A percentile compares a stretch with the other conserved stretches of the same genome.
These are phyloP conservation scores for Macadamia integrifolia DNA, from an alignment of 164 flowering plant genomes.

Conservation along the genomic window DNA sequence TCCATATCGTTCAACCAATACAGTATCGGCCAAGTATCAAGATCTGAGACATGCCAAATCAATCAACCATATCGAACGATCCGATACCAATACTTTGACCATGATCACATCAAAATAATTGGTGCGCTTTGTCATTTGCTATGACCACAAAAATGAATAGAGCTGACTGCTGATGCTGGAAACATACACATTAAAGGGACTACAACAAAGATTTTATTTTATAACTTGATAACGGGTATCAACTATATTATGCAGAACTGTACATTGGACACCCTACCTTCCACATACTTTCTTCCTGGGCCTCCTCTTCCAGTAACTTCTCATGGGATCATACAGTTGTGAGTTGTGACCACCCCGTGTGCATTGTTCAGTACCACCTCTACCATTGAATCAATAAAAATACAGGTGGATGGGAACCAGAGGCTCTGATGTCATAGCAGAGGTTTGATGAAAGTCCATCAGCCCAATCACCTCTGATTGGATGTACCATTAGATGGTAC, in stretches of 20 bases:
- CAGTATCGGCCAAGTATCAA: no score
- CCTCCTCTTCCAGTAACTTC: conserved; percentile 5
- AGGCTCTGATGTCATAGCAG: conserved; percentile 6
- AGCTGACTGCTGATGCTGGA: neutral
- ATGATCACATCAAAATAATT: neutral
- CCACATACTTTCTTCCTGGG: conserved; percentile 9
- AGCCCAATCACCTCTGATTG: conserved; percentile 18
- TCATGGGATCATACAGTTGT: neutral
- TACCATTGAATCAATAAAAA: neutral
- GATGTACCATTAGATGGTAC: conserved; percentile 29
- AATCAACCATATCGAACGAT: no score
- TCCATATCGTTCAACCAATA: no score
- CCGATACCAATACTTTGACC: no score
- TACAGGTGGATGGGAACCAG: neutral
- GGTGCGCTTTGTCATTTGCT: neutral
- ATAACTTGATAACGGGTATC: conserved; percentile 11
- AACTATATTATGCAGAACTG: conserved; percentile 15
- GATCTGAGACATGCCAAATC: no score
- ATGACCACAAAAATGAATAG: neutral
- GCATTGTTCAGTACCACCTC: neutral
- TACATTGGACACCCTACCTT: conserved; percentile 10
- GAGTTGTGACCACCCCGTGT: neutral
- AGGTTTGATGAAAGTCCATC: conserved; percentile 3
- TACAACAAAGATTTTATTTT: conserved; percentile 12
- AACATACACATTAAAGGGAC: neutral